phyloP scores from a whole-genome alignment of 257 asterid species.

The Solanum arcanum region DNA sequence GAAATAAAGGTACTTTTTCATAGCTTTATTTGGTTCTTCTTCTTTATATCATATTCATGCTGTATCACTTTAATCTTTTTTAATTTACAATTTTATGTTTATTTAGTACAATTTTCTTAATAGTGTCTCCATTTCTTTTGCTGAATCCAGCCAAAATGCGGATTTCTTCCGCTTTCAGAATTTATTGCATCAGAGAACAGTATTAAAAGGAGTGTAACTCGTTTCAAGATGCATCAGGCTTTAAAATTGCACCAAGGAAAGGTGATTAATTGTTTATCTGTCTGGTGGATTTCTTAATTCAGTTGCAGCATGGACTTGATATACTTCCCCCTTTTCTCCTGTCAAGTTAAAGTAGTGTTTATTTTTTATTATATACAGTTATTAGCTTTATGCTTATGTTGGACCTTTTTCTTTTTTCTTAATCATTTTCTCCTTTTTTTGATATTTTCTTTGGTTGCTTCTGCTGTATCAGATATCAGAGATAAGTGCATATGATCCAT shows the following conservation, averaged over 20 bases:
- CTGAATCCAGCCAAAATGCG: constrained; percentile 77
- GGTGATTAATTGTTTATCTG: constrained; percentile 18
- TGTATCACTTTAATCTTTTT: not conserved
- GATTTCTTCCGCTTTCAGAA: constrained; percentile 72
- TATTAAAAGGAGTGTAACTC: constrained; percentile 52
- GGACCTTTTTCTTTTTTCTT: not conserved
- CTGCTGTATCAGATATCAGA: constrained; percentile 47
- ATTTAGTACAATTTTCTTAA: not conserved
- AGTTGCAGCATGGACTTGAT: not conserved
- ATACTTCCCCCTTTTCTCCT: not conserved
- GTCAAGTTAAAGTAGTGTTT: not conserved
- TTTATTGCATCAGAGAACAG: constrained; percentile 61
- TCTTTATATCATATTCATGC: not conserved
- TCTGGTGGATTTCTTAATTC: not conserved
- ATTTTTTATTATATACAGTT: not conserved
- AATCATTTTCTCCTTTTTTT: not conserved
- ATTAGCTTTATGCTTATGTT: not conserved
- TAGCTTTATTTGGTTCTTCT: not conserved
- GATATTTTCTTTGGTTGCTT: not conserved
- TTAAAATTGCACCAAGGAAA: constrained; percentile 58
- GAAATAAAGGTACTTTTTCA: constrained; percentile 73
- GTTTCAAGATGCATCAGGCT: constrained; percentile 90
- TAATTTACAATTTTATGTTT: not conserved
- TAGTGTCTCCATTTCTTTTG: constrained; percentile 4
- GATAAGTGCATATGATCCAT: constrained; percentile 78